Conservation (phyloP, 1,284 basidiomycete genomes). For the Leccinum laetum region DNA sequence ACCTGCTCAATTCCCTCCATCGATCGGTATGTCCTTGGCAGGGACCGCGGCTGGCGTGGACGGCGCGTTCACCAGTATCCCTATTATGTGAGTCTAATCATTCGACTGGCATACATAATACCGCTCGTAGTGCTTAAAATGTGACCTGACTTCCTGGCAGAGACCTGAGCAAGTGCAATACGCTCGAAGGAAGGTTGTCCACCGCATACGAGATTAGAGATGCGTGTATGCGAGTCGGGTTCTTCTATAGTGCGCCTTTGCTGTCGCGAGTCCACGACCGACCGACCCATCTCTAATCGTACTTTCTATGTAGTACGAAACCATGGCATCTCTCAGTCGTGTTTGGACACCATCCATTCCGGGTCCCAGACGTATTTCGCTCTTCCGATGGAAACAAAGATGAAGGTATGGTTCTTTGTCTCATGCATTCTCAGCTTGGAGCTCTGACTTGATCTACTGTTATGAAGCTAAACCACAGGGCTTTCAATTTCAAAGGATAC, state of each 20-base stretch:
- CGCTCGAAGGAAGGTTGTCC: slow-evolving; percentile 17
- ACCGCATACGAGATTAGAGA: slow-evolving; percentile 28
- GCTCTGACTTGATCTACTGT: no score
- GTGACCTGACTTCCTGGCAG: slow-evolving; percentile 8
- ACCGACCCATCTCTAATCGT: neutral
- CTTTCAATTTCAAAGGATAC: no score
- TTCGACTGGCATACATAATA: neutral
- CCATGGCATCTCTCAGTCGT: no score
- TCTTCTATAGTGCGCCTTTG: slow-evolving; percentile 29
- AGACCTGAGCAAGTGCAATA: slow-evolving; percentile 22
- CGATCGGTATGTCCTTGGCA: neutral
- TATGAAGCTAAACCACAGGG: no score
- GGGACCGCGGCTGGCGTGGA: neutral
- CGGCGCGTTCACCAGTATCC: neutral
- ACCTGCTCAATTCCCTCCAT: no score
- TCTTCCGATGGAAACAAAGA: no score
- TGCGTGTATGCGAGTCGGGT: slow-evolving; percentile 34
- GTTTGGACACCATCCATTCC: no score
- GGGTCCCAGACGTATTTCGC: no score
- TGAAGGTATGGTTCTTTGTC: no score
- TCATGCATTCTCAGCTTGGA: no score
- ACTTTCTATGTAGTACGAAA: slow-evolving; percentile 43
- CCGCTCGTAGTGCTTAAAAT: neutral
- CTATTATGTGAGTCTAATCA: neutral
- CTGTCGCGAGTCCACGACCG: neutral